Base-by-base conservation (phyloP, 208 protist genomes). In the Blastocrithidia nonstop region DNA sequence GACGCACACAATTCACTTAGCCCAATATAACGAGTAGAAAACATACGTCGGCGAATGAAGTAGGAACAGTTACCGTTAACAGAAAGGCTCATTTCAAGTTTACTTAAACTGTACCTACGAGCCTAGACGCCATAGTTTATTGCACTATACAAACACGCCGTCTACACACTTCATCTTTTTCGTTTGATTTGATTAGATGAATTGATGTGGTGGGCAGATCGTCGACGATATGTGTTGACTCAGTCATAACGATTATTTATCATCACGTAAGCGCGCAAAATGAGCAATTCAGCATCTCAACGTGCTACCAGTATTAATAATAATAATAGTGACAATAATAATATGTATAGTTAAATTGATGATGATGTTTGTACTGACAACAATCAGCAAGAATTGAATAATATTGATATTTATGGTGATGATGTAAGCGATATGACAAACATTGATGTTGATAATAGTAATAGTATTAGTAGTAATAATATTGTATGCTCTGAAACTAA, bases 61-160 rank as follows among this genome's bases (percentile, higher is more conserved):
- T 58, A 59, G 22, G 50, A 32, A 0, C 54, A 58, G 6, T 57
- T 80, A 0, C 55, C 64, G 0, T 36, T 78, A 20, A 77, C 67
- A 5, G 51, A 59, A 4, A 67, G 52, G 0, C 44, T 88, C 15
- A 43, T 80, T 1, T 60, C 59, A 2, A 60, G 71, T 5, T 47
- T 88, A 33, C 64, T 88, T 29, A 80, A 78, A 49, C 40, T 85
- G 17, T 84, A 82, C 39, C 59, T 88, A 7, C 73, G 79, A 6
- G 41, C 49, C 3, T 73, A 88, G 51, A 59, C 68, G 31, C 45
- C 50, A 1, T 60, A 68, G 40, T 71, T 81, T 8, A 36, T 84
- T 17, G 38, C 29, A 2, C 48, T 72, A 9, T 88, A 88, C 53
- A 43, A 44, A n/a, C 42, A 74, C 26, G 78, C 71, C 11, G 66